phyloP scores from a whole-genome alignment of 2,329 filamentous ascomycete genomes.

The Fusarium nanum region DNA sequence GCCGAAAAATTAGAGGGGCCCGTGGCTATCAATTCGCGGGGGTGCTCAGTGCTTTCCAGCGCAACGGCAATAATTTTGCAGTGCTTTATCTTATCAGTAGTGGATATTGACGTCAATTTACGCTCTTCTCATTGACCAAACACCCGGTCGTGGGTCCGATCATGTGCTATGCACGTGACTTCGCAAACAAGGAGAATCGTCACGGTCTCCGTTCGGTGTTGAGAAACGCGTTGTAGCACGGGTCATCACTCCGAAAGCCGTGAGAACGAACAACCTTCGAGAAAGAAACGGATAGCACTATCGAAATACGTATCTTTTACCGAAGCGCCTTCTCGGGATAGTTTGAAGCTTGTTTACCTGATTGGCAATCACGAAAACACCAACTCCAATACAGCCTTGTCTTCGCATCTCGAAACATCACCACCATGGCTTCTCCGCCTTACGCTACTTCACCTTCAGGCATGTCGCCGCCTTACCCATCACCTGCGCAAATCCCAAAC shows the following conservation, averaged over 20 bases:
- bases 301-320: slow-evolving; percentile 7
- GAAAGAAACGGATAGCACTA: neutral
- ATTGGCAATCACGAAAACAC: neutral
- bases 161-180: slow-evolving; percentile 26
- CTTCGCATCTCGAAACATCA: neutral
- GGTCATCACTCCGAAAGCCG: slow-evolving; percentile 30
- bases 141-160: slow-evolving; percentile 23
- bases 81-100: slow-evolving; percentile 35
- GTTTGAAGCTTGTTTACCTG: neutral
- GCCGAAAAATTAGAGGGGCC: slow-evolving; percentile 43
- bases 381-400: neutral
- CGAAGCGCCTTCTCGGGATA: neutral
- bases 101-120: slow-evolving; percentile 35
- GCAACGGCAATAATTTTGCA: slow-evolving; percentile 7
- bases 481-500: slow-evolving; percentile 60
- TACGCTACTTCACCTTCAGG: slow-evolving; percentile 62
- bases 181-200: neutral
- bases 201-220: slow-evolving; percentile 18
- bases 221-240: slow-evolving; percentile 29
- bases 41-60: slow-evolving; percentile 3
- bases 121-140: neutral
- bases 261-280: neutral
- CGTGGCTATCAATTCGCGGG: slow-evolving; percentile 25
- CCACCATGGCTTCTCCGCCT: slow-evolving; percentile 67
- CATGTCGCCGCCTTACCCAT: slow-evolving; percentile 67